Evolutionary conservation across 352 stramenopile species (phyloP).

Genomic region (Blastocystis sp.): DNA sequence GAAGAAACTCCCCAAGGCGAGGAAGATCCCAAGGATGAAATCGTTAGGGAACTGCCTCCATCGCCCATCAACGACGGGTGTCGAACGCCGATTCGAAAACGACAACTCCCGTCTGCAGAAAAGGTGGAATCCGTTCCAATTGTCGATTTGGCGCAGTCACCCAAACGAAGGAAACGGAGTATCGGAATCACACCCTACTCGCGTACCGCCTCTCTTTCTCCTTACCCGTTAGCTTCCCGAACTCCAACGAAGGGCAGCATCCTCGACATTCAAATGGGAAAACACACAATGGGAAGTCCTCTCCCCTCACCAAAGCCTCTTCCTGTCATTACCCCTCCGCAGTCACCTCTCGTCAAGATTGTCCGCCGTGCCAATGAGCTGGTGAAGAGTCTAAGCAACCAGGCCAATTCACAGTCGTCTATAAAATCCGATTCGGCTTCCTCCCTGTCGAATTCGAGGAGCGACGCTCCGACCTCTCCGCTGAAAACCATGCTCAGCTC

Average conservation of each 20-base stretch:
- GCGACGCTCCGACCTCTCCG: neutral
- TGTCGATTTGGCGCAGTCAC: neutral
- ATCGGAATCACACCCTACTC: neutral
- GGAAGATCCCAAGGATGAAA: neutral
- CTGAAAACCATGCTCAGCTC: constrained; percentile 3
- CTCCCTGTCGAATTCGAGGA: neutral
- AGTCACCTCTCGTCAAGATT: neutral
- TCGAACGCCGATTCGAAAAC: neutral
- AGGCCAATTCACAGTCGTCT: neutral
- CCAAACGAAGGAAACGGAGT: constrained; percentile 10
- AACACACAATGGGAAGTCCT: neutral
- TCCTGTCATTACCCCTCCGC: neutral
- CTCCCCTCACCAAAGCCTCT: neutral
- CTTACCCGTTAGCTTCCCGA: neutral
- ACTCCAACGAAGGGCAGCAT: constrained; percentile 23
- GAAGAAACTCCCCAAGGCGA: neutral
- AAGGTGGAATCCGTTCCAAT: neutral
- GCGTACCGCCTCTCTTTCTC: neutral
- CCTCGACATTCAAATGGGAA: constrained; percentile 6
- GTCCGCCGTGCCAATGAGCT: neutral
- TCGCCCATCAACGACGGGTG: neutral
- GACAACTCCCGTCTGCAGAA: neutral
- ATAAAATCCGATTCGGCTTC: neutral
- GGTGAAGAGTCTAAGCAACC: neutral
- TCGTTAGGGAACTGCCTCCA: neutral